phyloP scores from a whole-genome alignment of 805 yeast species.

The Starmerella sp. region DNA sequence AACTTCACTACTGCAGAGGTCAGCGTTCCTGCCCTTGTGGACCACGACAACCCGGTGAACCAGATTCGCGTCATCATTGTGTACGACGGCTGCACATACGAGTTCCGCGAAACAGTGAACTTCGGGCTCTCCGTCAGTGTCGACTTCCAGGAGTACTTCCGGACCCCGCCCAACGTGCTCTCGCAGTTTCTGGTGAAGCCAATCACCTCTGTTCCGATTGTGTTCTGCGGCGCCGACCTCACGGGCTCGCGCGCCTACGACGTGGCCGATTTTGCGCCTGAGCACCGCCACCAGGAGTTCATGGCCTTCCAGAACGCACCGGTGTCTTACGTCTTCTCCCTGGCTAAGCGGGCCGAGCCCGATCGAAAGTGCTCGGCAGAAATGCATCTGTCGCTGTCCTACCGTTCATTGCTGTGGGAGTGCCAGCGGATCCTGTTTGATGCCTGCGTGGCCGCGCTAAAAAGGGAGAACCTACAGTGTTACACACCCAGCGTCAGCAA shows the following conservation, averaged over 20 bases:
- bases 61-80: conserved; percentile 23
- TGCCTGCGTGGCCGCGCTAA: conserved; percentile 6
- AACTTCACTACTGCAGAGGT: conserved; percentile 15
- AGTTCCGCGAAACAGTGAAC: conserved; percentile 33
- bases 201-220: conserved; percentile 43
- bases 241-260: conserved; percentile 28
- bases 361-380: conserved; percentile 18
- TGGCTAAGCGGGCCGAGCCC: conserved; percentile 1
- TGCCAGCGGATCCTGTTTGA: conserved; percentile 20
- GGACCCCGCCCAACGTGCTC: conserved; percentile 38
- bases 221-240: conserved; percentile 39
- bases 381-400: conserved; percentile 17
- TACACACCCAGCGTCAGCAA: conserved; percentile 6
- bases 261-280: conserved; percentile 23
- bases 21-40: conserved; percentile 26
- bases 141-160: conserved; percentile 70
- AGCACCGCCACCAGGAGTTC: conserved; percentile 15
- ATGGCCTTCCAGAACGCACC: conserved; percentile 64
- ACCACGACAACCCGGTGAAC: conserved; percentile 21
- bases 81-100: conserved; percentile 22
- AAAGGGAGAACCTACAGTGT: conserved; percentile 34
- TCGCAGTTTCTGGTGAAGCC: conserved; percentile 64
- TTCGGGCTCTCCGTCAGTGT: conserved; percentile 54
- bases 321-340: conserved; percentile 45
- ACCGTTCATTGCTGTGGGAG: conserved; percentile 18